These are phyloP conservation scores for Pichia sporocuriosa DNA, from an alignment of 805 yeast genomes.

Conservation along the genomic window DNA sequence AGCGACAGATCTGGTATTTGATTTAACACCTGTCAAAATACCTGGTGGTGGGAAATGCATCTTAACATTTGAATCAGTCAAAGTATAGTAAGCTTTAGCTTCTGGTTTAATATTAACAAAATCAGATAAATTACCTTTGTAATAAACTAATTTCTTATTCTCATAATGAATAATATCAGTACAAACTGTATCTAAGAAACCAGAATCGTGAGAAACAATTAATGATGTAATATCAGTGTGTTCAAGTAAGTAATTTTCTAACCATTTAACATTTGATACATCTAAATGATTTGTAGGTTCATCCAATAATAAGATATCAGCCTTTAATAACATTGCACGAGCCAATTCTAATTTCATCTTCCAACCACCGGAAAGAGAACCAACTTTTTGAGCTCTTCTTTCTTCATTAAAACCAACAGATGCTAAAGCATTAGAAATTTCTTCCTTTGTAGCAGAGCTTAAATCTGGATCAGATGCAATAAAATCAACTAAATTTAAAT, in stretches of 20 bases:
- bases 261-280: constrained; percentile 89
- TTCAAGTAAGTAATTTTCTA: constrained; percentile 75
- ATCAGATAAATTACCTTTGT: constrained; percentile 91
- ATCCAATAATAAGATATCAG: constrained; percentile 88
- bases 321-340: constrained; percentile 97
- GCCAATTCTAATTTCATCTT: constrained; percentile 97
- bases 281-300: constrained; percentile 99
- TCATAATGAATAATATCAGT: constrained; percentile 96
- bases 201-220: constrained; percentile 97
- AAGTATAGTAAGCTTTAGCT: constrained; percentile 91
- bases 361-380: constrained; percentile 98
- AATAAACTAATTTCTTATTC: constrained; percentile 87
- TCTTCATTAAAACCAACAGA: constrained; percentile 90
- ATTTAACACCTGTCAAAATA: constrained; percentile 92
- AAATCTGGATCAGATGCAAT: constrained; percentile 87
- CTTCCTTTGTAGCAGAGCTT: constrained; percentile 52
- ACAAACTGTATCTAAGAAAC: constrained; percentile 91
- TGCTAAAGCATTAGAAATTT: constrained; percentile 67
- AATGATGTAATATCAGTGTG: constrained; percentile 87
- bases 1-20: constrained; percentile 83
- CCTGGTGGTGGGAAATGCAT: constrained; percentile 99
- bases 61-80: constrained; percentile 86
- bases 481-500: constrained; percentile 79
- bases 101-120: constrained; percentile 91
- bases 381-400: constrained; percentile 84